phyloP scores from a whole-genome alignment of 345 rosid species.

The Eucalyptus coolabah region DNA sequence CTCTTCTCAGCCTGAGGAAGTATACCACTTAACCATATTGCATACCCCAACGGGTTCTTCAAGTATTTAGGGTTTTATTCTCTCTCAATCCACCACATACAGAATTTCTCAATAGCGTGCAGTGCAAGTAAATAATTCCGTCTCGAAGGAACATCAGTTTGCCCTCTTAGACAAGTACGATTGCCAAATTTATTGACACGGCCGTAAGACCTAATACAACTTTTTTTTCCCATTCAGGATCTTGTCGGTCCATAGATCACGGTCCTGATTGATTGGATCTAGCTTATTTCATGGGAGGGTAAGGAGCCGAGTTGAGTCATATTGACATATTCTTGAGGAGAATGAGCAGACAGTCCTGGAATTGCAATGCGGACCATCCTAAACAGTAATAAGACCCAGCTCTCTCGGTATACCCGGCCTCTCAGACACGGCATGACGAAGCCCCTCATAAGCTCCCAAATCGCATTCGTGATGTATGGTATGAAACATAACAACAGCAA shows the following conservation, averaged over 20 bases:
- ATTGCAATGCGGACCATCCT: slow-evolving; percentile 32
- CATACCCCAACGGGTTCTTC: background rate
- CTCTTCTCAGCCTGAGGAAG: background rate
- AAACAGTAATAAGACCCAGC: slow-evolving; percentile 25
- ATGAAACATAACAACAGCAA: slow-evolving; percentile 25
- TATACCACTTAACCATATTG: background rate
- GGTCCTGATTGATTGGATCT: background rate
- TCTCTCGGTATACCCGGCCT: slow-evolving; percentile 38
- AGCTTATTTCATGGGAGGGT: background rate
- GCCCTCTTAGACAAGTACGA: background rate
- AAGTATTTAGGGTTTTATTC: background rate
- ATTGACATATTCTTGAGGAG: slow-evolving; percentile 46
- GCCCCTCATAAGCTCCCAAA: slow-evolving; percentile 55
- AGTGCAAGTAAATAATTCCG: background rate
- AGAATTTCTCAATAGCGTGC: background rate
- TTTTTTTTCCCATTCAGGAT: background rate
- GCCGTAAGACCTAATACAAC: background rate
- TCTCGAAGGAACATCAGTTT: background rate
- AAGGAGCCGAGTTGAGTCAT: slow-evolving; percentile 28
- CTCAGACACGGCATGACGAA: slow-evolving; percentile 21
- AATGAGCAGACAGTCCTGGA: slow-evolving; percentile 58
- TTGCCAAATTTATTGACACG: background rate
- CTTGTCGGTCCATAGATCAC: background rate
- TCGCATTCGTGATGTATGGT: slow-evolving; percentile 32
- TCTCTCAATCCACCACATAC: background rate